Evolutionary conservation across 2,329 filamentous ascomycete genomes (phyloP).

Genomic region (Phaeosphaeriaceae sp.): DNA sequence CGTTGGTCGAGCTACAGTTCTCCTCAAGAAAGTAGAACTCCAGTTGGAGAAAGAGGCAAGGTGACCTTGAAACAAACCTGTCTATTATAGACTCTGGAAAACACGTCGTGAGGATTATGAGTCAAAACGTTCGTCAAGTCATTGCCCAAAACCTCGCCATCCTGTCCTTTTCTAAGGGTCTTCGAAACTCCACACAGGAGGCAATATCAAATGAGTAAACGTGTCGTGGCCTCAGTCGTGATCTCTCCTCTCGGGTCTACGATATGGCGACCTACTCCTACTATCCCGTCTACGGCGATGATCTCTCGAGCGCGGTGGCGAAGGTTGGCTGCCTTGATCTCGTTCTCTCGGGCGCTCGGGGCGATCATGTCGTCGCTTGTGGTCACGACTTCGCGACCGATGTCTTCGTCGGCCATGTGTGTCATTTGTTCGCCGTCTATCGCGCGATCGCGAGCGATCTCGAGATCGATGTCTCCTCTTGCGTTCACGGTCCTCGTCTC

Average conservation of each 20-base stretch:
- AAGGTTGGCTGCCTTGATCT: conserved; percentile 31
- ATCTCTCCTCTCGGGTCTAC: too few relatives aligned
- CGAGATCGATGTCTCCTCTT: conserved; percentile 33
- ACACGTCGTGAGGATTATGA: too few relatives aligned
- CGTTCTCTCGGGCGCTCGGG: conserved; percentile 29
- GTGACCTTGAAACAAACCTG: too few relatives aligned
- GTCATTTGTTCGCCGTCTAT: conserved; percentile 31
- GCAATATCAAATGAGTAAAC: background rate
- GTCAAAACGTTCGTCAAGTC: too few relatives aligned
- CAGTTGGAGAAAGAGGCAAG: too few relatives aligned
- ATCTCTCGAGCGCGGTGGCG: conserved; percentile 31
- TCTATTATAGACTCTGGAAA: too few relatives aligned
- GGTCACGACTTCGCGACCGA: conserved; percentile 39
- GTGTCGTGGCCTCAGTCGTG: background rate
- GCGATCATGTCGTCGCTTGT: conserved; percentile 31
- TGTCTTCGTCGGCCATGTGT: conserved; percentile 39
- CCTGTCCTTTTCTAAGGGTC: too few relatives aligned
- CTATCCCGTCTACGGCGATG: conserved; percentile 19
- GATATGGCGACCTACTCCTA: conserved; percentile 30
- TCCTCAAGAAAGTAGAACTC: too few relatives aligned
- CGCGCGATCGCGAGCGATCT: conserved; percentile 39
- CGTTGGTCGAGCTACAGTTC: too few relatives aligned
- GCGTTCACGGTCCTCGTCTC: conserved; percentile 31
- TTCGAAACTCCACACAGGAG: too few relatives aligned
- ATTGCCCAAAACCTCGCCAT: too few relatives aligned